Conservation (phyloP, 352 stramenopile species). For the Globisporangium okanoganense region DNA sequence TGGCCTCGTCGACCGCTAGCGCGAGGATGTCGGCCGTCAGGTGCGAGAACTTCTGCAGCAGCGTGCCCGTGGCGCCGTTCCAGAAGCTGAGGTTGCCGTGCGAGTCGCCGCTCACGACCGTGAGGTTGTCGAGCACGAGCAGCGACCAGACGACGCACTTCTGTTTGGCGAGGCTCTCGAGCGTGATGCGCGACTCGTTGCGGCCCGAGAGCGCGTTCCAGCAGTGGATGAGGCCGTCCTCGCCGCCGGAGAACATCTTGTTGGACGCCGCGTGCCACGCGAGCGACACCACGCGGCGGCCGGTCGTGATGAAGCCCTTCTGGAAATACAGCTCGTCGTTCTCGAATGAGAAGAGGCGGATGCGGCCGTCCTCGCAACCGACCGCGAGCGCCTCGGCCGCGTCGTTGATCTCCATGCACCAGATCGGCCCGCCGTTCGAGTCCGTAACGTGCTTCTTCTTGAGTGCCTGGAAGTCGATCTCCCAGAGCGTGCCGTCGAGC, state of each 20-base stretch:
- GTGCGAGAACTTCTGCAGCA: conserved; percentile 92
- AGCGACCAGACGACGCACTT: conserved; percentile 89
- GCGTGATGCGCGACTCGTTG: conserved; percentile 82
- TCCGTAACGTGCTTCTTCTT: conserved; percentile 78
- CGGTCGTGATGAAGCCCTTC: conserved; percentile 79
- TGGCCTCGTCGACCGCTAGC: conserved; percentile 76
- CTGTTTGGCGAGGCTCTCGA: conserved; percentile 75
- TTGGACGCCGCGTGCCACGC: conserved; percentile 70
- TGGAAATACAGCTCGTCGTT: conserved; percentile 77
- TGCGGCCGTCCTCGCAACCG: conserved; percentile 87
- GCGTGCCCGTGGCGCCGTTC: conserved; percentile 88
- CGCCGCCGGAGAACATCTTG: conserved; percentile 82
- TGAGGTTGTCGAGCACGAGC: conserved; percentile 86
- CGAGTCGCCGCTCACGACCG: conserved; percentile 91
- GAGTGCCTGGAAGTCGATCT: conserved; percentile 72
- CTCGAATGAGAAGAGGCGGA: conserved; percentile 84
- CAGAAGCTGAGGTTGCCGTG: conserved; percentile 92
- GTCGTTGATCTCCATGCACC: conserved; percentile 81
- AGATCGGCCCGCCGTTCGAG: conserved; percentile 86
- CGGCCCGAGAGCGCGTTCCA: conserved; percentile 76
- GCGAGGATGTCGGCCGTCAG: conserved; percentile 89
- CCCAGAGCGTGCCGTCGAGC: conserved; percentile 74
- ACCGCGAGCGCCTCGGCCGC: conserved; percentile 62
- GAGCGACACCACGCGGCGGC: conserved; percentile 75
- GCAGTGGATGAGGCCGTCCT: conserved; percentile 86